Conservation (phyloP, 1,284 basidiomycete species). For the Naganishia albida region DNA sequence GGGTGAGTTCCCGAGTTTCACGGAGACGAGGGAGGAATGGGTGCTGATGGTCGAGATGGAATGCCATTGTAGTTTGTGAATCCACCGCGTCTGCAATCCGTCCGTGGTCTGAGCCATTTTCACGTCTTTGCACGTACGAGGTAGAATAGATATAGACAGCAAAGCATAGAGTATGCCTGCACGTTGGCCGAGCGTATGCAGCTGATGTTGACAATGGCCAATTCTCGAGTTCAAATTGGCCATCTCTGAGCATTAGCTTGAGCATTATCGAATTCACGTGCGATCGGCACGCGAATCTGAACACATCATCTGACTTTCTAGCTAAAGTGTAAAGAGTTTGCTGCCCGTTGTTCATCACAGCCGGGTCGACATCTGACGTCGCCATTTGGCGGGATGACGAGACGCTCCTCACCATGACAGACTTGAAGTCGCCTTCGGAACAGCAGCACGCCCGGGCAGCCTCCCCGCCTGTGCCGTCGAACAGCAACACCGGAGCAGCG, state of each 20-base stretch:
- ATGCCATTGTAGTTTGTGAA: conserved; percentile 40
- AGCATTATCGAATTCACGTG: conserved; percentile 5
- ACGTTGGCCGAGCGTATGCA: too few species aligned
- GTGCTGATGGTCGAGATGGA: not conserved
- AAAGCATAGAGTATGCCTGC: too few species aligned
- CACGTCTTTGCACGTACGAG: conserved; percentile 47
- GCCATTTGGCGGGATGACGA: not conserved
- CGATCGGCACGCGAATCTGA: conserved; percentile 1
- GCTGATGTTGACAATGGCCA: not conserved
- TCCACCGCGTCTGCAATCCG: conserved; percentile 47
- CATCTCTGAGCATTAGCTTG: not conserved
- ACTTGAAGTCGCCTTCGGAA: not conserved
- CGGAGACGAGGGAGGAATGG: not conserved
- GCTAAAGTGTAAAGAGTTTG: not conserved
- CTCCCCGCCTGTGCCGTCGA: not conserved
- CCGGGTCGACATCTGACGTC: not conserved
- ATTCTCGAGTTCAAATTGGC: not conserved
- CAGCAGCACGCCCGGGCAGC: not conserved
- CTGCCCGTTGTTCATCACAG: not conserved
- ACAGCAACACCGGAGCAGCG: too few species aligned
- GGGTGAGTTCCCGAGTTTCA: conserved; percentile 39
- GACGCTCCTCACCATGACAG: not conserved
- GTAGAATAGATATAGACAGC: too few species aligned
- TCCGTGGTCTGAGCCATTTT: conserved; percentile 51
- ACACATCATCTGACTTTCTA: not conserved